Evolutionary conservation across 257 asterid genomes (phyloP), one percentile per base, ranked within the genome.

Genomic region (Echium plantagineum): DNA sequence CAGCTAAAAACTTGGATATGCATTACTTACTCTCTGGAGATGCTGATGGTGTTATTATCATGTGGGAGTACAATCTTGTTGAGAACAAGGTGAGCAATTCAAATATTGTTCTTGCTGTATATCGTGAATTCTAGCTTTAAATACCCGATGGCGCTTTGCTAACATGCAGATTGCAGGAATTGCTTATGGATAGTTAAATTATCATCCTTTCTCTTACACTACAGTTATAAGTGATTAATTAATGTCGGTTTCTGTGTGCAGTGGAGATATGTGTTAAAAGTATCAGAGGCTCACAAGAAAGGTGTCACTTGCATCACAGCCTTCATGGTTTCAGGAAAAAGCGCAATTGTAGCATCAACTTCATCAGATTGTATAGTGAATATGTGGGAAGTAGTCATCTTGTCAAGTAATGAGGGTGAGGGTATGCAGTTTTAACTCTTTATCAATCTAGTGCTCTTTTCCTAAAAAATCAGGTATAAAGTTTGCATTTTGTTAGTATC

Each of bases 261-360:
- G 98, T 88, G 98, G 98, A 88, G 83, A 79, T 77, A 77, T 64
- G 86, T 82, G 30, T 65, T 77, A 58, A 89, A 88, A 82, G 77
- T 79, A 63, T 83, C 90, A 52, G 89, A 88, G 72, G 72, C 81
- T 62, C 98, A 88, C 74, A 86, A 78, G 54, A 91, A 85, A 66
- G 94, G 98, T 46, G 97, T 91, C 52, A 88, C 95, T 9, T 91
- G 97, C 87, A 78, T 91, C 59, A 73, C 86, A 56, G 85, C 87
- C 26, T 57, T 88, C 69, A 74, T 85, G 82, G 53, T 82, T 62
- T 91, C 95, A 58, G 73, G 69, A n/a, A 71, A 78, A 48, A 85
- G 75, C 7, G 88, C 85, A 59, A 58, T 88, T 66, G 84, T 84
- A 74, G 95, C 94, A 60, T 91, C 98, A 54, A 81, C 97, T 60